A percentile compares a stretch with the other conserved stretches of the same genome.
Evolutionary conservation across 768 basidiomycete genomes (phyloP).

Genomic region (Tulasnella calospora): DNA sequence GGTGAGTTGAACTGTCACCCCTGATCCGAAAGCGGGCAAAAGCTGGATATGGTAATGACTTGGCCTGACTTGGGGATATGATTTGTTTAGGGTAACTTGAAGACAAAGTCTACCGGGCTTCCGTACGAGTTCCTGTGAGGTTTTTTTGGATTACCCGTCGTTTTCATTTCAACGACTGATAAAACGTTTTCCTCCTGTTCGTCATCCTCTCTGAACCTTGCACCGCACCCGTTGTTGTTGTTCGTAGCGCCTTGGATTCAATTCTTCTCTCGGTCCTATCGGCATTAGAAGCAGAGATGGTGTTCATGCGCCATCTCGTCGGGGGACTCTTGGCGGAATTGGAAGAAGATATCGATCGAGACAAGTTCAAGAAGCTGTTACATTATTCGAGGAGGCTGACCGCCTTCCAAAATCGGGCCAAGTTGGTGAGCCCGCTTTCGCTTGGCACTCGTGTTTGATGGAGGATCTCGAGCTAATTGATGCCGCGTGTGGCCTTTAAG

Average conservation of each 20-base stretch:
- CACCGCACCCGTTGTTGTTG: slow-evolving; percentile 21
- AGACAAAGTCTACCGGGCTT: slow-evolving; percentile 57
- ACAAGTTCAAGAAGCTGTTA: slow-evolving; percentile 84
- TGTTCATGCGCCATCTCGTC: slow-evolving; percentile 85
- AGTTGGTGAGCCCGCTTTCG: slow-evolving; percentile 49
- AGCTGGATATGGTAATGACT: background rate
- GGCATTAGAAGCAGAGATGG: slow-evolving; percentile 94
- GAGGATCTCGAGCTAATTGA: background rate
- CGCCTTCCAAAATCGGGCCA: slow-evolving; percentile 86
- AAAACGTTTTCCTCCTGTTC: background rate
- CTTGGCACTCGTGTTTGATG: background rate
- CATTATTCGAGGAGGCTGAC: slow-evolving; percentile 87
- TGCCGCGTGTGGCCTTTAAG: slow-evolving; percentile 39
- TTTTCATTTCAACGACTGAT: slow-evolving; percentile 3
- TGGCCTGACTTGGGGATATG: background rate
- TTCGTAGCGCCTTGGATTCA: slow-evolving; percentile 81
- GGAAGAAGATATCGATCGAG: slow-evolving; percentile 92
- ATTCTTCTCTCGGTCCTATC: slow-evolving; percentile 86
- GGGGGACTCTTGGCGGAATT: slow-evolving; percentile 86
- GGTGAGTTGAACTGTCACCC: slow-evolving; percentile 40
- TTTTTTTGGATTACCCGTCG: slow-evolving; percentile 10
- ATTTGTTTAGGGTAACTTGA: slow-evolving; percentile 64
- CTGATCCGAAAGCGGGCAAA: background rate
- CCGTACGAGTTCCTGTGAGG: slow-evolving; percentile 89
- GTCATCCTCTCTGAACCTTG: slow-evolving; percentile 20